Evolutionary conservation across 2,329 filamentous ascomycete species (phyloP).

Genomic region (Dactylellina sp.): DNA sequence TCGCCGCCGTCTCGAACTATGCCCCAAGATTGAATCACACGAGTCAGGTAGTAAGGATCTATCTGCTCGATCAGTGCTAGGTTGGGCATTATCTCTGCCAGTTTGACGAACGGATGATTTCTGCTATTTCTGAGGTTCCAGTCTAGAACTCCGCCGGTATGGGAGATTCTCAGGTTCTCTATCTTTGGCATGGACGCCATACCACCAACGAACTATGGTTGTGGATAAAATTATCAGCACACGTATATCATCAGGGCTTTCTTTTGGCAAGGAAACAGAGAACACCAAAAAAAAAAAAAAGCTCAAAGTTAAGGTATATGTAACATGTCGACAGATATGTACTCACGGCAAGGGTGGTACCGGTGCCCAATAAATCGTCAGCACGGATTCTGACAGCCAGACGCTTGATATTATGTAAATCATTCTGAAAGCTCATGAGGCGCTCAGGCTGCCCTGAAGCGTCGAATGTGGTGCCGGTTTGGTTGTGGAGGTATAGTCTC

Average conservation of each 20-base stretch:
- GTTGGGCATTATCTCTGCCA: constrained; percentile 13
- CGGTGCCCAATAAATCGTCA: constrained; percentile 17
- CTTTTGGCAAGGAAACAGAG: too few relatives aligned
- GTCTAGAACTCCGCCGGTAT: constrained; percentile 3
- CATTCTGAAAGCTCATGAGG: constrained; percentile 6
- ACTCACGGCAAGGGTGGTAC: too few relatives aligned
- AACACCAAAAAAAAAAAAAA: too few relatives aligned
- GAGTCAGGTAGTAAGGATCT: constrained; percentile 38
- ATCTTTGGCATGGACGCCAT: constrained; percentile 13
- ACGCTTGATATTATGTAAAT: constrained; percentile 22
- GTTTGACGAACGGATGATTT: constrained; percentile 24
- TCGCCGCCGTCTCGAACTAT: background rate
- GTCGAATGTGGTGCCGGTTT: background rate
- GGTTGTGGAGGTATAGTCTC: too few relatives aligned
- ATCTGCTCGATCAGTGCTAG: constrained; percentile 32
- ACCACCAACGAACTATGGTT: constrained; percentile 17
- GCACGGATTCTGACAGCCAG: constrained; percentile 1
- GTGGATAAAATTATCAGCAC: too few relatives aligned
- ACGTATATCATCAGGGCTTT: too few relatives aligned
- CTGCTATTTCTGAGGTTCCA: constrained; percentile 2
- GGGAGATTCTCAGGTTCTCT: constrained; percentile 14
- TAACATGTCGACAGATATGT: too few relatives aligned
- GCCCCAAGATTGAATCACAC: constrained; percentile 9
- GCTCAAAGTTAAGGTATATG: too few relatives aligned
- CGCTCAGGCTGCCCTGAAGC: background rate